These are phyloP conservation scores for Oryza rufipogon DNA, from an alignment of 176 grass and related monocot species.

Conservation along the genomic window DNA sequence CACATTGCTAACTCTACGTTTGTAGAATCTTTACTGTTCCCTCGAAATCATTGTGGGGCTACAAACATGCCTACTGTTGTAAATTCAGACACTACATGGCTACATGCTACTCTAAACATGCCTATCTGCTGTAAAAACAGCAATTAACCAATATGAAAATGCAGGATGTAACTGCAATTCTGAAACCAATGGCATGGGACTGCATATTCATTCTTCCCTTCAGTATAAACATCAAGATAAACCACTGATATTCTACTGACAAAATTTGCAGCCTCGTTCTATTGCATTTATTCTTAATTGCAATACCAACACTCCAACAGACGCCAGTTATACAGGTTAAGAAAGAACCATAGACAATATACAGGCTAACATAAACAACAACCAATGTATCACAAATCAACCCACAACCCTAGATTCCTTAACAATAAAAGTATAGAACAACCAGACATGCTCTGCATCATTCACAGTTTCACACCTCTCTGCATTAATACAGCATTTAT, in stretches of 20 bases:
- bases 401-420: not conserved
- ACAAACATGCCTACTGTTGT: not conserved
- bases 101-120: not conserved
- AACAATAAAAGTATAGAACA: not conserved
- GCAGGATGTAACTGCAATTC: not conserved
- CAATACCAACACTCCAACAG: not conserved
- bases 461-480: not conserved
- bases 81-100: slow-evolving; percentile 4
- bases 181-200: not conserved
- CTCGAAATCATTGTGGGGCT: not conserved
- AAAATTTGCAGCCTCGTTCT: too few relatives aligned
- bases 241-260: too few relatives aligned
- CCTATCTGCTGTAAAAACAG: not conserved
- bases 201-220: not conserved
- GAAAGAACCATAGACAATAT: not conserved
- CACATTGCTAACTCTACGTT: not conserved
- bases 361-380: not conserved
- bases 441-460: not conserved
- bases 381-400: not conserved
- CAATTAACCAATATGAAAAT: not conserved
- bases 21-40: not conserved
- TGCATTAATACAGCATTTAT: not conserved
- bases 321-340: not conserved
- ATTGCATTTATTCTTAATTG: too few relatives aligned
- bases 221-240: too few relatives aligned